A percentile compares a stretch with the other conserved stretches of the same genome.
Conservation (phyloP, 2,329 filamentous ascomycete genomes). For the Colletotrichum lindemuthianum region DNA sequence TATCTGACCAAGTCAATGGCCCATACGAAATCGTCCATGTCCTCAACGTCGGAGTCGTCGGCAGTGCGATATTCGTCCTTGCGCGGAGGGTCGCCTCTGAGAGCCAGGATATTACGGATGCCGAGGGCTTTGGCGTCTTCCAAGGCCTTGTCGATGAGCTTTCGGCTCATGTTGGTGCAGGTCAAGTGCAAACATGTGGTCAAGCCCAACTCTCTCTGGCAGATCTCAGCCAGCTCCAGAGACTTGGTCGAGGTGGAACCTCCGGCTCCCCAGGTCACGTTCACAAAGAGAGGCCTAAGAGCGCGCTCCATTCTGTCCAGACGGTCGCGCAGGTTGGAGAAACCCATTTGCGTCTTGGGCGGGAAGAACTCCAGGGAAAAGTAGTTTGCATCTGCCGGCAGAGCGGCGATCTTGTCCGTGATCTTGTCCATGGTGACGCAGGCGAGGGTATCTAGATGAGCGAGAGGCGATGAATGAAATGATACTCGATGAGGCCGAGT, state of each 20-base stretch:
- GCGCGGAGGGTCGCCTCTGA: slow-evolving; percentile 90
- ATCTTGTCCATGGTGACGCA: slow-evolving; percentile 78
- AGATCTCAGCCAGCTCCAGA: slow-evolving; percentile 93
- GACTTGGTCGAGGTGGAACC: slow-evolving; percentile 92
- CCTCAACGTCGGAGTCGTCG: slow-evolving; percentile 65
- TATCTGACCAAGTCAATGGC: slow-evolving; percentile 90
- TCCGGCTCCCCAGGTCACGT: slow-evolving; percentile 97
- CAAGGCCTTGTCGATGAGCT: slow-evolving; percentile 86
- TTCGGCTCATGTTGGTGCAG: slow-evolving; percentile 95
- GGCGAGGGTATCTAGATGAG: background rate
- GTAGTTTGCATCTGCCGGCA: slow-evolving; percentile 84
- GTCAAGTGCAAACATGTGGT: slow-evolving; percentile 97
- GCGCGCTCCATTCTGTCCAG: slow-evolving; percentile 95
- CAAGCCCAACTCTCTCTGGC: slow-evolving; percentile 88
- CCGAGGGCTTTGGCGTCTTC: slow-evolving; percentile 91
- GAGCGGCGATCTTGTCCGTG: slow-evolving; percentile 91
- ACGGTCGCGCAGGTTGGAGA: slow-evolving; percentile 90
- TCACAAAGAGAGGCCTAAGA: slow-evolving; percentile 92
- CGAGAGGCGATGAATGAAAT: background rate
- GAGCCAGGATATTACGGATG: slow-evolving; percentile 91
- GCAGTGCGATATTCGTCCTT: slow-evolving; percentile 85
- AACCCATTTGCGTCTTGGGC: slow-evolving; percentile 95
- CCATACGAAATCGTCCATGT: slow-evolving; percentile 84
- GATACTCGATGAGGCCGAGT: background rate
- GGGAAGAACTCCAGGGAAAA: slow-evolving; percentile 99